Conservation (phyloP, 1,284 basidiomycete species). For the Laetiporus sulphureus region DNA sequence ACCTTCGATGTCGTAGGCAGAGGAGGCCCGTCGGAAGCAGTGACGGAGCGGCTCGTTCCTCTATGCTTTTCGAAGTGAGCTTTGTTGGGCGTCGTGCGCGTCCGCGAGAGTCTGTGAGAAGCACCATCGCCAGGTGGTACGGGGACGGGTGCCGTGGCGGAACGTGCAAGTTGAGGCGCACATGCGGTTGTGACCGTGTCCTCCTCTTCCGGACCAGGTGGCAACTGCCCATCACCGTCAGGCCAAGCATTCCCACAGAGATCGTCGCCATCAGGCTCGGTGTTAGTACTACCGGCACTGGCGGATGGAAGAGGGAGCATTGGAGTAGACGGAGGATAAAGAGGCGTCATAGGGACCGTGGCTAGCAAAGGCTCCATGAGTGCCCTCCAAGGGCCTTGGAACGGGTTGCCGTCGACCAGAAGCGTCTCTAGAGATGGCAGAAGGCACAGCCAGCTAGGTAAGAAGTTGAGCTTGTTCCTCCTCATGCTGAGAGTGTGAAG, state of each 20-base stretch:
- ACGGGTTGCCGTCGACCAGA: constrained; percentile 90
- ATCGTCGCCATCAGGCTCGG: constrained; percentile 48
- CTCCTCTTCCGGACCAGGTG: constrained; percentile 44
- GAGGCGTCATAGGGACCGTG: constrained; percentile 50
- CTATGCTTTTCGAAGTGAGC: constrained; percentile 47
- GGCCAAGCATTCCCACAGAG: constrained; percentile 34
- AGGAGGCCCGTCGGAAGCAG: constrained; percentile 11
- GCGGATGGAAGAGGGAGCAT: constrained; percentile 47
- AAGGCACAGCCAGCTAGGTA: constrained; percentile 91
- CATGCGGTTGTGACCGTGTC: constrained; percentile 65
- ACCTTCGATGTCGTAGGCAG: constrained; percentile 11
- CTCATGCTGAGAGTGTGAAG: constrained; percentile 86
- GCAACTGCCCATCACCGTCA: constrained; percentile 13
- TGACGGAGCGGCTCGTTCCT: constrained; percentile 18
- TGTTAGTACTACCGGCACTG: constrained; percentile 32
- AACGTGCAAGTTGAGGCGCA: constrained; percentile 43
- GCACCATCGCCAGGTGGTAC: constrained; percentile 17
- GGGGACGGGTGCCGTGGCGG: constrained; percentile 38
- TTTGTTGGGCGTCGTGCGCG: constrained; percentile 65
- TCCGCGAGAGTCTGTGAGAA: constrained; percentile 49
- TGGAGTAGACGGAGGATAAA: constrained; percentile 64
- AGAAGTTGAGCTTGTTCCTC: constrained; percentile 81
- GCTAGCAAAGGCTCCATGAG: constrained; percentile 78
- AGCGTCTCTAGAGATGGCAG: constrained; percentile 80
- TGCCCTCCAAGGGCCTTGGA: constrained; percentile 86